phyloP scores from a whole-genome alignment of 345 rosid genomes.

The Salix arbutifolia region DNA sequence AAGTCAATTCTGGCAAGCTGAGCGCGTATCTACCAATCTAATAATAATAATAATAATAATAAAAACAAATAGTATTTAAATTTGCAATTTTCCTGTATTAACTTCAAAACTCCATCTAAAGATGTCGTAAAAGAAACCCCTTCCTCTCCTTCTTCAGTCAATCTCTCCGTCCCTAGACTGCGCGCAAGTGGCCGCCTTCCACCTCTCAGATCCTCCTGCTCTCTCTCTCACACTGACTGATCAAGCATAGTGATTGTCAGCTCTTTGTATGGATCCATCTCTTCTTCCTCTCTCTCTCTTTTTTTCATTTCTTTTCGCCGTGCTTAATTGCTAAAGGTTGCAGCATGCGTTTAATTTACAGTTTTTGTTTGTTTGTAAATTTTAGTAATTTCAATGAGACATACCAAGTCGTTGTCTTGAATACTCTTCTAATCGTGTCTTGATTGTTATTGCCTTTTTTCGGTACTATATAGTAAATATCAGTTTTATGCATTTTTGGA shows the following conservation, averaged over 20 bases:
- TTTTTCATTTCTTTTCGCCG: not conserved
- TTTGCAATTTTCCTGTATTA: not conserved
- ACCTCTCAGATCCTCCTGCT: constrained; percentile 10
- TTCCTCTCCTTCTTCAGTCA: not conserved
- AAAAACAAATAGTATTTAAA: not conserved
- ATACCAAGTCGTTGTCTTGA: not conserved
- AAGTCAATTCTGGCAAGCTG: constrained; percentile 34
- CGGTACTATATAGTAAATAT: not conserved
- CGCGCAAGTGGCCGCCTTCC: constrained; percentile 22
- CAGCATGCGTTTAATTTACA: constrained; percentile 6
- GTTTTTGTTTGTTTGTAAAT: not conserved
- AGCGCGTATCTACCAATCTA: not conserved
- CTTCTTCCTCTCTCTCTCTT: not conserved
- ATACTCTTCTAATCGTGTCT: not conserved
- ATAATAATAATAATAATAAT: not conserved
- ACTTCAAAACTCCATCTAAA: not conserved
- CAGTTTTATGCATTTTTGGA: not conserved
- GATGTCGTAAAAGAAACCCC: not conserved
- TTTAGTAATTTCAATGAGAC: not conserved
- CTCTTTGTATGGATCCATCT: constrained; percentile 10
- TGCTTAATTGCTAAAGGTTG: not conserved
- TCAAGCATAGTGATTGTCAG: not conserved
- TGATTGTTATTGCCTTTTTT: not conserved
- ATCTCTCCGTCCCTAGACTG: constrained; percentile 20
- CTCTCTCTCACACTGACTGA: not conserved